A percentile compares a stretch with the other conserved stretches of the same genome.
Evolutionary conservation across 805 yeast genomes (phyloP).

Genomic region (Debaryomyces hansenii): DNA sequence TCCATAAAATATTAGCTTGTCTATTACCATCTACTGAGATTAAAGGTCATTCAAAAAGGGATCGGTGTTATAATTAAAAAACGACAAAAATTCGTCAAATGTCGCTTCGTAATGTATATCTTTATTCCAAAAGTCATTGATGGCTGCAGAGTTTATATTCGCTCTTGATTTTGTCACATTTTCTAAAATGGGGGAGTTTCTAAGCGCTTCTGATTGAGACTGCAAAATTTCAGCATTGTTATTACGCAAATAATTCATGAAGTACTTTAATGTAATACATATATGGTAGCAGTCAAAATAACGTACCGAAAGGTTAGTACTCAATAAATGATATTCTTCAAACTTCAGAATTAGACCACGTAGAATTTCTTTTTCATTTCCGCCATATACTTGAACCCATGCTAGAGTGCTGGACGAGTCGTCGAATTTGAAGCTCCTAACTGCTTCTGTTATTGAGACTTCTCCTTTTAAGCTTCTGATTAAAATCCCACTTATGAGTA

Average conservation of each 20-base stretch:
- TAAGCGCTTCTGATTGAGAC: not conserved
- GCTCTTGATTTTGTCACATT: too few relatives aligned
- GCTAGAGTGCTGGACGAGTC: conserved; percentile 5
- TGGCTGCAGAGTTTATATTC: too few relatives aligned
- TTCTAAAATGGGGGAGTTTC: too few relatives aligned
- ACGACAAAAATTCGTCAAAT: not conserved
- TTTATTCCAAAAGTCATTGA: not conserved
- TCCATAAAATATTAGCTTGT: too few relatives aligned
- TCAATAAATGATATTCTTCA: not conserved
- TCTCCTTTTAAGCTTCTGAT: conserved; percentile 4
- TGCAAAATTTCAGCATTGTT: not conserved
- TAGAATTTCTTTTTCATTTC: not conserved
- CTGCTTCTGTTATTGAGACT: conserved; percentile 4
- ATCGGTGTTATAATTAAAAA: not conserved
- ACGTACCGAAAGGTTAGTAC: not conserved
- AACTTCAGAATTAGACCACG: conserved; percentile 1
- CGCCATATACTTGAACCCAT: conserved; percentile 1
- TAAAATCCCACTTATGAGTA: conserved; percentile 1
- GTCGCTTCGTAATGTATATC: not conserved
- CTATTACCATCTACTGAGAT: too few relatives aligned
- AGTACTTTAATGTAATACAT: not conserved
- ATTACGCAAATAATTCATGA: not conserved
- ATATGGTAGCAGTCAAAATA: conserved; percentile 1
- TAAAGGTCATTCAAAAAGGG: not conserved
- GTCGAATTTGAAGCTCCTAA: conserved; percentile 2